Evolutionary conservation across 169 alveolate genomes (phyloP).

Genomic region (Cytauxzoon felis): DNA sequence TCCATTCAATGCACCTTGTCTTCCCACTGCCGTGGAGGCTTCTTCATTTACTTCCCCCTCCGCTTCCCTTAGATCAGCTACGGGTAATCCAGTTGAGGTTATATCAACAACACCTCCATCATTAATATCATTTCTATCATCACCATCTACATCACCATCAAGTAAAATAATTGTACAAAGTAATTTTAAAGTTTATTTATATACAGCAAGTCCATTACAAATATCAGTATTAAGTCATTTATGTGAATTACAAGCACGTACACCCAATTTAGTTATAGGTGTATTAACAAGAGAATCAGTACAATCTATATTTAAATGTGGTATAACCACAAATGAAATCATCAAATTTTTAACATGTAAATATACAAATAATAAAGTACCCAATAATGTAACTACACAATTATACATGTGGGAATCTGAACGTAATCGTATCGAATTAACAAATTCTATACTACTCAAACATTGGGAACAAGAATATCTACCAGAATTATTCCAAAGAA

Average conservation of each 20-base stretch:
- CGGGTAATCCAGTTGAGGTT: too few relatives aligned
- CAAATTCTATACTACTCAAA: conserved; percentile 72
- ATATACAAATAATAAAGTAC: conserved; percentile 68
- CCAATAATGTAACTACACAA: conserved; percentile 81
- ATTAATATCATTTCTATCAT: background rate
- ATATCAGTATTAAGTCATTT: conserved; percentile 78
- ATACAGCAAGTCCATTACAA: conserved; percentile 82
- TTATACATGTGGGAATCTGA: conserved; percentile 85
- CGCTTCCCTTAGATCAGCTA: too few relatives aligned
- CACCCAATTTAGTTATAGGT: conserved; percentile 84
- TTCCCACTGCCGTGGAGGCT: too few relatives aligned
- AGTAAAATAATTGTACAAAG: conserved; percentile 81
- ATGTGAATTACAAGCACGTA: conserved; percentile 83
- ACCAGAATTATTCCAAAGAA: conserved; percentile 76
- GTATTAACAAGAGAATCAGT: conserved; percentile 79
- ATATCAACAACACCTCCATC: too few relatives aligned
- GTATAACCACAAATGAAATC: conserved; percentile 83
- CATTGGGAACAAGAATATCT: conserved; percentile 73
- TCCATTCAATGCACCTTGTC: too few relatives aligned
- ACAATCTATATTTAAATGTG: conserved; percentile 79
- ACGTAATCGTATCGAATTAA: conserved; percentile 73
- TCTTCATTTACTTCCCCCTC: too few relatives aligned
- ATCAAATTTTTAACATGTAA: conserved; percentile 77
- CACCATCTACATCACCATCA: background rate
- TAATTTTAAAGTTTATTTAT: conserved; percentile 83